A percentile compares a stretch with the other conserved stretches of the same genome.
phyloP scores from a whole-genome alignment of 164 flowering plant species.

The Houttuynia cordata region DNA sequence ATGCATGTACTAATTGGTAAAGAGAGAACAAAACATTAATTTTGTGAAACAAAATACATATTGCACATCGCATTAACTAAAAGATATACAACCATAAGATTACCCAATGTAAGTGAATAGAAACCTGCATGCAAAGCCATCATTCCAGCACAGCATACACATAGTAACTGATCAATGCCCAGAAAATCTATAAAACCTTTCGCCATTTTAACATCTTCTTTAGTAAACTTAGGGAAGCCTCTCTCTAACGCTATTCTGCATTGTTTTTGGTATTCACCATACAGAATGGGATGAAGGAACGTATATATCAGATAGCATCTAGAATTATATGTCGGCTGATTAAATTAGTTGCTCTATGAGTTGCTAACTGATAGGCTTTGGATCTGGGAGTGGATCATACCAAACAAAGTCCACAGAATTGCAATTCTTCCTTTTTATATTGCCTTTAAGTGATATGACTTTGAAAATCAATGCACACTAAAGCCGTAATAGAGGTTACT shows the following conservation, averaged over 20 bases:
- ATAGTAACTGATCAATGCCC: constrained; percentile 16
- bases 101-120: no score
- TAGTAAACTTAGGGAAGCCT: constrained; percentile 15
- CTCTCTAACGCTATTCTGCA: constrained; percentile 9
- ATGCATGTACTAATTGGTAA: no score
- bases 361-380: constrained; percentile 5
- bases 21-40: no score
- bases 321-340: not conserved
- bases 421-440: constrained; percentile 9
- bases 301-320: not conserved
- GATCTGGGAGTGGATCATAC: constrained; percentile 13
- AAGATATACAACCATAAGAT: not conserved
- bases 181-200: constrained; percentile 16
- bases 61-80: not conserved
- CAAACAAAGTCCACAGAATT: constrained; percentile 15
- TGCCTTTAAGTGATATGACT: not conserved
- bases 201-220: constrained; percentile 8
- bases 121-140: constrained; percentile 13
- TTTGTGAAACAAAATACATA: not conserved
- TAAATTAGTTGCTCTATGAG: constrained; percentile 4
- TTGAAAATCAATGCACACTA: not conserved
- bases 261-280: constrained; percentile 11
- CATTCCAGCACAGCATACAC: constrained; percentile 15
- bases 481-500: not conserved
- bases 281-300: constrained; percentile 14